These are phyloP conservation scores for Chlorella sp. DNA, from an alignment of 139 green algal species.

Conservation along the genomic window DNA sequence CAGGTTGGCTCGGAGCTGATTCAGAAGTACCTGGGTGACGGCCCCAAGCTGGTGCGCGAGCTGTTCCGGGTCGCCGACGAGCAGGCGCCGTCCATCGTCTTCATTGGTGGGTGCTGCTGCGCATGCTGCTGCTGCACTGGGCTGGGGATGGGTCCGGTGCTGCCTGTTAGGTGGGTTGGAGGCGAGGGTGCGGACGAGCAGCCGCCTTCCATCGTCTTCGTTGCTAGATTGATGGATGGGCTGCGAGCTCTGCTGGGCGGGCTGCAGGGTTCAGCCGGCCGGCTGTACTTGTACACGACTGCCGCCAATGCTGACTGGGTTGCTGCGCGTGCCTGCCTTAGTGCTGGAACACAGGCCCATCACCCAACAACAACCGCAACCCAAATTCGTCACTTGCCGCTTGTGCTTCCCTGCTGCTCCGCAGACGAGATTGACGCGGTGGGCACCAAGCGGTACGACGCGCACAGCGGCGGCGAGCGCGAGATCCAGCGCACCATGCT, in stretches of 20 bases:
- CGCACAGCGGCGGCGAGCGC: constrained; percentile 89
- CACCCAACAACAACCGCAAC: too few species aligned
- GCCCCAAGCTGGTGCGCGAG: constrained; percentile 97
- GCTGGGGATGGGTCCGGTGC: too few species aligned
- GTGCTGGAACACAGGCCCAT: too few species aligned
- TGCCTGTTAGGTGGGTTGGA: not conserved
- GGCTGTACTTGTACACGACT: too few species aligned
- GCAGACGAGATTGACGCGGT: constrained; percentile 99
- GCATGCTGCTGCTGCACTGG: not conserved
- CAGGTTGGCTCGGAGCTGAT: constrained; percentile 91
- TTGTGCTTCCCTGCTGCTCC: not conserved
- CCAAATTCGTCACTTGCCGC: too few species aligned
- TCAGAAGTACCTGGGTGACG: constrained; percentile 99
- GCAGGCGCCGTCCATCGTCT: constrained; percentile 95
- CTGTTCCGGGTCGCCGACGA: constrained; percentile 98
- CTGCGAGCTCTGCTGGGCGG: too few species aligned
- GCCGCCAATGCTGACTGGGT: too few species aligned
- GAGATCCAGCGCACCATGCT: constrained; percentile 99
- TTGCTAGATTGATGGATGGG: too few species aligned
- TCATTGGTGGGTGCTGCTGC: constrained; percentile 81
- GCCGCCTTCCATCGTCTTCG: too few species aligned
- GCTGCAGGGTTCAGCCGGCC: too few species aligned
- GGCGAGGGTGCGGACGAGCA: too few species aligned
- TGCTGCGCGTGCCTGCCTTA: too few species aligned
- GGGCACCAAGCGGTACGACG: constrained; percentile 97